Base-by-base conservation (phyloP, 192 early-diverging fungal species). In the Jimgerdemannia lactiflua region DNA sequence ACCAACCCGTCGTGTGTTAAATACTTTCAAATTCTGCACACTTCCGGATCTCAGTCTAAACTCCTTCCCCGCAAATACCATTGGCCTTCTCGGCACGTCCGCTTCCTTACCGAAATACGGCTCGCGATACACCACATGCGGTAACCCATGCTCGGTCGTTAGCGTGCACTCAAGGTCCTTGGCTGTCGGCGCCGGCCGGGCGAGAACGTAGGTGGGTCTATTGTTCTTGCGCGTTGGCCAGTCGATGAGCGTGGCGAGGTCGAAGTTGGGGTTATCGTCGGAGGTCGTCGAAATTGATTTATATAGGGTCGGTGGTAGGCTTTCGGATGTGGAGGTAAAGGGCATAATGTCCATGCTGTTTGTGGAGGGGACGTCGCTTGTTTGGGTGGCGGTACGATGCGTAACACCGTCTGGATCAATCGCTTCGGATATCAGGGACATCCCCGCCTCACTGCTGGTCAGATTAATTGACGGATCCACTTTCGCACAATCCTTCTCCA, bases 51-150 rank as follows among this genome's bases (percentile, higher is more conserved):
- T 71, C 14, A 92, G 54, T 64, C 80, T 80, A 54, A 90, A 91
- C 68, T 89, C 87, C 49, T 85, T 83, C n/a, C 87, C 91, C 3
- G 88, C 85, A 85, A 88, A 93, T 3, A 82, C 80, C 29, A 82
- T 87, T 4, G 82, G 74, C 11, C 75, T 77, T 2, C 67, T 68
- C 1, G 92, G 89, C 7, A 86, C 89, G 80, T 95, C 94, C 0
- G 40, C 65, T 3, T 86, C 75, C 40, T 91, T 82, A 10, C 84
- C 84, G 70, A 83, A 95, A 71, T 81, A 88, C 0, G 94, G 92
- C 39, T 89, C 86, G 11, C 82, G 79, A 68, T 94, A 90, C 1
- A 87, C 75, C 7, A 87, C 63, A 43, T 9, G 40, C 67, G 67
- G 67, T 6, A 68, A 9, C 7, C 40, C 67, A 19, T 10, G 19